Evolutionary conservation across 192 early-diverging fungal species (phyloP).

Genomic region (Backusella australiensis): DNA sequence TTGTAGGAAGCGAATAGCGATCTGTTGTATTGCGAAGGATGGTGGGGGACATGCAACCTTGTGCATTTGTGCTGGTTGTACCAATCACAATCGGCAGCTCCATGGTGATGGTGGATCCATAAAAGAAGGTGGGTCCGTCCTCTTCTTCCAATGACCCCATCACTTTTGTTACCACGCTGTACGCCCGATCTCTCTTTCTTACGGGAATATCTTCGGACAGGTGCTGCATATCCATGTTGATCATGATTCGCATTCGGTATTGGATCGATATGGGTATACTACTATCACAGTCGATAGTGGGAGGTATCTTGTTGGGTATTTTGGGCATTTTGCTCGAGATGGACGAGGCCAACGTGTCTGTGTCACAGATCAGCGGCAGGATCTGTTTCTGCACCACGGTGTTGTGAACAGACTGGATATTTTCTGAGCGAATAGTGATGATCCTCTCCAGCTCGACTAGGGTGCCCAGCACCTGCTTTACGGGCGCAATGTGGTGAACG

Average conservation of each 20-base stretch:
- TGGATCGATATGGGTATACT: background rate
- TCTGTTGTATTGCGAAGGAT: no score
- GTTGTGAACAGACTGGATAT: background rate
- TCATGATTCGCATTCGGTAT: background rate
- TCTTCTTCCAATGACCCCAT: conserved; percentile 6
- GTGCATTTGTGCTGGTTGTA: background rate
- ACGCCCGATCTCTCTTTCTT: conserved; percentile 9
- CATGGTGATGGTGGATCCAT: conserved; percentile 2
- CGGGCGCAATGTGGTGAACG: background rate
- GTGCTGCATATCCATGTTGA: conserved; percentile 13
- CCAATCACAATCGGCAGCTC: conserved; percentile 8
- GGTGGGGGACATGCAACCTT: background rate
- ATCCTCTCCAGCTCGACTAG: background rate
- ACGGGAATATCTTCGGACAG: background rate
- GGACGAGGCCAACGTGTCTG: background rate
- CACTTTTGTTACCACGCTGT: conserved; percentile 8
- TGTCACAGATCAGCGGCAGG: conserved; percentile 2
- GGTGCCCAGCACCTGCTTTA: background rate
- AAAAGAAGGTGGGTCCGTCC: background rate
- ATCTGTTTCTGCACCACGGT: background rate
- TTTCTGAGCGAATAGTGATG: background rate
- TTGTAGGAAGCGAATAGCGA: background rate
- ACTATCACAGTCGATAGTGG: background rate
- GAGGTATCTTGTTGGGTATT: conserved; percentile 1
- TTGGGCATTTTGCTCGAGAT: background rate